Evolutionary conservation across 345 rosid species (phyloP).

Genomic region (Populus simonii): DNA sequence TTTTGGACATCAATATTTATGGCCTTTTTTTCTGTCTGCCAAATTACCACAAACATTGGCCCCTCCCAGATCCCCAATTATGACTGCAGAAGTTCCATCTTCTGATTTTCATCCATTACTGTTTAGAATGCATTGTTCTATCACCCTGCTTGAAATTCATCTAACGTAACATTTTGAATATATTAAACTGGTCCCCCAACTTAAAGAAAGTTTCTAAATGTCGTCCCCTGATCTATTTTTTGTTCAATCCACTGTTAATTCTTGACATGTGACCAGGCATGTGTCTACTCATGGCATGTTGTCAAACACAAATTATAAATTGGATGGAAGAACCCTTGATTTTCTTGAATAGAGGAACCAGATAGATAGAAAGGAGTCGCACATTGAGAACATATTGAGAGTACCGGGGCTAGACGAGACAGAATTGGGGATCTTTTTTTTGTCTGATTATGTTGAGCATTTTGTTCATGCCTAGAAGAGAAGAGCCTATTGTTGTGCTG

Average conservation of each 20-base stretch:
- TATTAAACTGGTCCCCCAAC: too few species aligned
- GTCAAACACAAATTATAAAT: too few species aligned
- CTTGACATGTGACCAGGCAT: too few species aligned
- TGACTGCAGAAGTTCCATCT: neutral
- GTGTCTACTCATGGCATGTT: too few species aligned
- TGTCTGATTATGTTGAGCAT: neutral
- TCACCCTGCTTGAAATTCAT: neutral
- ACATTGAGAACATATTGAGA: neutral
- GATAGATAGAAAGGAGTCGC: too few species aligned
- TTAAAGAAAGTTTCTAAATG: too few species aligned
- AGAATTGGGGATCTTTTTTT: neutral
- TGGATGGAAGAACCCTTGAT: too few species aligned
- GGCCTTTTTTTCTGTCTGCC: neutral
- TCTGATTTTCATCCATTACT: neutral
- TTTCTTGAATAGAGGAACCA: neutral
- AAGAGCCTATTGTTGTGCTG: too few species aligned
- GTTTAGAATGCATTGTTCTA: neutral
- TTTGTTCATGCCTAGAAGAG: neutral
- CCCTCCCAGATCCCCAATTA: neutral
- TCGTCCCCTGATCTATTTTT: too few species aligned
- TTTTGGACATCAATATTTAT: neutral
- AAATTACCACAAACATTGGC: neutral
- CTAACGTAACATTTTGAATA: neutral
- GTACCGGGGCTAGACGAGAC: neutral
- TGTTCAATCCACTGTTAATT: too few species aligned